Evolutionary conservation across 2,329 filamentous ascomycete genomes (phyloP), one percentile per base, ranked within the genome.

Genomic region (Pseudogymnoascus verrucosus): DNA sequence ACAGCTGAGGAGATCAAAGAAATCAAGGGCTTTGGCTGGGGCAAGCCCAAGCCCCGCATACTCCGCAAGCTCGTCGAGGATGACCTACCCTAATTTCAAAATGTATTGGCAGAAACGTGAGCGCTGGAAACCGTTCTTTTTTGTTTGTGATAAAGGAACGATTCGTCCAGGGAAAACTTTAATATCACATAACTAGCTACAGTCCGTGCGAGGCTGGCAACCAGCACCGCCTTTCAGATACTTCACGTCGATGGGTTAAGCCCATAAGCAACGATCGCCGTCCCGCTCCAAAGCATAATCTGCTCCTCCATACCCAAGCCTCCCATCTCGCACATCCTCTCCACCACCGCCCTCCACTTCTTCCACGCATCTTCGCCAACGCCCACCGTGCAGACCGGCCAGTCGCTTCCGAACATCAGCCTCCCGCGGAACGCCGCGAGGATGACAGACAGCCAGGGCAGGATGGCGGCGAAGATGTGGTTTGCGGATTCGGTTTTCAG

Each of bases 351-450:
- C 67, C 79, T 84, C 93, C 93, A 97, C 69, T 88, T 84, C 37
- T 78, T 77, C 91, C 92, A 96, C 34, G 89, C 86, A 21, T 71
- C 71, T 28, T 73, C 69, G 47, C 66, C 64, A 10, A 72, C 70
- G 23, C 84, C 84, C 36, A 91, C 78, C 66, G 91, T 93, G 76
- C 91, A 96, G 0, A 97, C 88, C 1, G 93, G 93, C 93, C 93
- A 98, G 75, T 97, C 92, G 67, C 89, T 93, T 23, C 89, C 93
- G 75, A 95, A 97, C 88, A 98, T 92, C 72, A 95, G 82, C 67
- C 91, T 82, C 21, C 89, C 77, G 1, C 89, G 87, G 71, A 96
- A 97, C 1, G 83, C 82, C 28, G 86, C 82, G 62, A 96, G 83
- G 0, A 93, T 78, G 62, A 88, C 84, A 65, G 86, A 83, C 1